Conservation (phyloP, 2,329 filamentous ascomycete genomes). For the Chalaropsis ovoidea region DNA sequence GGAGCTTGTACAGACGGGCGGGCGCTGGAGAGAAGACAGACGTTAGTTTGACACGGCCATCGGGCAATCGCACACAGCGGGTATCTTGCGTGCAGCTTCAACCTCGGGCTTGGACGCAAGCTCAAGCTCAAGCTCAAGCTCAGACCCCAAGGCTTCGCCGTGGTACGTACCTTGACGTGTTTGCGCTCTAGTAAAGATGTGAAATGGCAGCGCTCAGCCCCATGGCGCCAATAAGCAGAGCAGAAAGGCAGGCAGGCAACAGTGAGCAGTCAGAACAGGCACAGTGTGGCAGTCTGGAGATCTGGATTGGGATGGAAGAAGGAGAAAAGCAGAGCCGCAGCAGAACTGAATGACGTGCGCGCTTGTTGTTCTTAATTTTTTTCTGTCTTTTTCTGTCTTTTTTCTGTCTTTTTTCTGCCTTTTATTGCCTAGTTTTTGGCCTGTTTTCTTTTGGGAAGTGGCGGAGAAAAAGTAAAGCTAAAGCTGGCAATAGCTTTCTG, state of each 20-base stretch:
- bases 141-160: not conserved
- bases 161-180: constrained; percentile 14
- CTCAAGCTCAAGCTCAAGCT: not conserved
- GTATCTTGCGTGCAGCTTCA: no score
- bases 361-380: not conserved
- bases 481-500: constrained; percentile 13
- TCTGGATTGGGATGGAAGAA: not conserved
- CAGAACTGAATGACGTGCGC: constrained; percentile 2
- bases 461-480: constrained; percentile 8
- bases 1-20: not conserved
- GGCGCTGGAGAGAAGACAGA: not conserved
- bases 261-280: not conserved
- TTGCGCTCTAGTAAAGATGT: constrained; percentile 20
- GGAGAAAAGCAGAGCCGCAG: not conserved
- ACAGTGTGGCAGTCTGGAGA: not conserved
- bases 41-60: not conserved
- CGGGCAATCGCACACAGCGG: not conserved
- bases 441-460: not conserved
- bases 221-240: constrained; percentile 19
- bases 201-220: constrained; percentile 22
- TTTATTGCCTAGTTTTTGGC: not conserved
- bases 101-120: not conserved
- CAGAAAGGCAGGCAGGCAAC: not conserved
- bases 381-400: not conserved
- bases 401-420: not conserved